Evolutionary conservation across 164 flowering plant species (phyloP).

Genomic region (Dillenia turbinata): DNA sequence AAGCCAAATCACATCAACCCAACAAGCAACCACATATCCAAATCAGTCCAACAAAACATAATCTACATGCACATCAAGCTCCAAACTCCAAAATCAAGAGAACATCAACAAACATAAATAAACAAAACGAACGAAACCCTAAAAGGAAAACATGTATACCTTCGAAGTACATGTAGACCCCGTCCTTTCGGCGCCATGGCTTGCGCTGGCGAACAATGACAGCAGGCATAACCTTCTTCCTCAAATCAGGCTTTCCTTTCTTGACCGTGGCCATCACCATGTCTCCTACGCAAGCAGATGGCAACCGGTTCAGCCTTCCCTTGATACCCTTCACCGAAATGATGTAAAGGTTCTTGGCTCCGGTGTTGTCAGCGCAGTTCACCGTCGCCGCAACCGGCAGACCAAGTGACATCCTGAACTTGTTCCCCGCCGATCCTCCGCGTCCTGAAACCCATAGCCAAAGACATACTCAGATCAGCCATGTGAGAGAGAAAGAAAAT

Average conservation of each 20-base stretch:
- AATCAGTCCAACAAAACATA: no score
- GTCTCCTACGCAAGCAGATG: conserved; percentile 78
- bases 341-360: conserved; percentile 78
- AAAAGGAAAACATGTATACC: conserved; percentile 22
- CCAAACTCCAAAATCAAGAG: no score
- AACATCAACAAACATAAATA: not conserved
- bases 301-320: conserved; percentile 68
- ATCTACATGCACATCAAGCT: no score
- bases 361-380: conserved; percentile 81
- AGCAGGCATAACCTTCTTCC: conserved; percentile 86
- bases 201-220: conserved; percentile 81
- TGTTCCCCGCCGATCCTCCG: conserved; percentile 77
- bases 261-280: conserved; percentile 89
- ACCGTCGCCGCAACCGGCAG: conserved; percentile 82
- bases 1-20: no score
- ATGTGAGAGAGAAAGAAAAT: not conserved
- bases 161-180: conserved; percentile 77
- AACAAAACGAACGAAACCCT: not conserved
- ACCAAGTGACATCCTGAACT: conserved; percentile 86
- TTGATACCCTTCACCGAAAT: conserved; percentile 78
- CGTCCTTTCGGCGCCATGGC: conserved; percentile 87
- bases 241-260: conserved; percentile 81
- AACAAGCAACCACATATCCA: no score
- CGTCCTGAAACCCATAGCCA: conserved; percentile 36
- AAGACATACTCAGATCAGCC: not conserved